Base-by-base conservation (phyloP, 306 rosid genomes). In the Trifolium subterraneum region DNA sequence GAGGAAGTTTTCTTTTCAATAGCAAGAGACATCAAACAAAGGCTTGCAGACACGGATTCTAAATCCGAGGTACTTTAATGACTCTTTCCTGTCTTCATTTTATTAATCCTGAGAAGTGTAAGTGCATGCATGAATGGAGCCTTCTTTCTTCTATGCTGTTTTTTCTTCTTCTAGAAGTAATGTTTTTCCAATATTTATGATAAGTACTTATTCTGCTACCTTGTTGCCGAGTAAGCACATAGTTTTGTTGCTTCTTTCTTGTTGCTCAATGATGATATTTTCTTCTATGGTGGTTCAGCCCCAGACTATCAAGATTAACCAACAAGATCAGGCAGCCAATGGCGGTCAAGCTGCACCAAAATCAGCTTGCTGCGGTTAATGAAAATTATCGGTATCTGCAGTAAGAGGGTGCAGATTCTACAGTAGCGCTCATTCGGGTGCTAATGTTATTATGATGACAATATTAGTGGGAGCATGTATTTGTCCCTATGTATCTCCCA, bases 1-100 rank as follows among this genome's bases (percentile, higher is more conserved):
- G 97, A 91, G 80, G 94, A 89, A 88, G 94, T 89, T 73, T 91
- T 91, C 92, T 91, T 91, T 75, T 91, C 97, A 58, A 85, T 91
- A 75, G 94, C 82, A 22, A 87, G 90, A 80, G 94, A 89, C 71
- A 91, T 91, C 65, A 91, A 91, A 81, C 88, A 83, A 82, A 91
- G 92, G 88, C 92, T 89, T 75, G 85, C 92, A 70, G 97, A 91
- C 70, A 84, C 94, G 47, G 94, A 87, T 84, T 81, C 92, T 19
- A 87, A 29, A 86, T 79, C 84, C 36, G 95, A 89, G 90, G 95
- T 87, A 77, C 52, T 29, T 27, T 52, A 39, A 29, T 35, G 64
- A 59, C 64, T 70, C 77, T 47, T 55, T 71, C 6, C 31, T 64
- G 18, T 22, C 54, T 20, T 44, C 12, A 0, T 41, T 61, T 10